Base-by-base conservation (phyloP, 2,329 filamentous ascomycete genomes). In the Hypoxylon sp. region DNA sequence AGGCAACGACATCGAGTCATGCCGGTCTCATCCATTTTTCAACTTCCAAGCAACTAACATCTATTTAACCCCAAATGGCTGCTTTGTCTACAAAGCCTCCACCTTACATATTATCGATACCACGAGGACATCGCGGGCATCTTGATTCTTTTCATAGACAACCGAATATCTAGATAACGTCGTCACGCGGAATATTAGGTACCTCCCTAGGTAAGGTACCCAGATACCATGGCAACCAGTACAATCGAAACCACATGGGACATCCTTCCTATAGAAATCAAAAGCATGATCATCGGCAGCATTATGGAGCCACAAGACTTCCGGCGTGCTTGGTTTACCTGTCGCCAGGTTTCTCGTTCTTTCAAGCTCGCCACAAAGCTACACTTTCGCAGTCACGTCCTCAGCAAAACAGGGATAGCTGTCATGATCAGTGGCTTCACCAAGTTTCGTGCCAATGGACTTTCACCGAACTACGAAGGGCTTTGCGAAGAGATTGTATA, bases 261-360 rank as follows among this genome's bases (percentile, higher is more conserved):
- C 15, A 27, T 10, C 2, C 44, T 62, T n/a, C 52, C 60, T 15
- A n/a, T 56, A n/a, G 52, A 62, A 42, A 47, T 62, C 32, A n/a
- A 27, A 19, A 24, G 2, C 11, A 48, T 50, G 42, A 37, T 56
- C 5, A 56, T 62, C 19, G 31, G 15, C 31, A 47, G 44, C 24
- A 39, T 62, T 6, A 29, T 29, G 5, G 42, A 15, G 8, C 50
- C 29, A 8, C 60, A 56, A 62, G 60, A 56, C 31, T 19, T 62
- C 39, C 42, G 60, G 2, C 31, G 42, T n/a, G 39, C 51, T n/a
- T 62, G 51, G 51, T 56, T 62, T 35, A 56, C 32, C 8, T 62
- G 52, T 46, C 60, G 60, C n/a, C 19, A 8, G 15, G 60, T 62
- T 31, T 56, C 29, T 17, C 51, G 24, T 11, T 17, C 32, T 6